Base-by-base conservation (phyloP, 2,329 filamentous ascomycete genomes). In the Dissoconium aciculare region DNA sequence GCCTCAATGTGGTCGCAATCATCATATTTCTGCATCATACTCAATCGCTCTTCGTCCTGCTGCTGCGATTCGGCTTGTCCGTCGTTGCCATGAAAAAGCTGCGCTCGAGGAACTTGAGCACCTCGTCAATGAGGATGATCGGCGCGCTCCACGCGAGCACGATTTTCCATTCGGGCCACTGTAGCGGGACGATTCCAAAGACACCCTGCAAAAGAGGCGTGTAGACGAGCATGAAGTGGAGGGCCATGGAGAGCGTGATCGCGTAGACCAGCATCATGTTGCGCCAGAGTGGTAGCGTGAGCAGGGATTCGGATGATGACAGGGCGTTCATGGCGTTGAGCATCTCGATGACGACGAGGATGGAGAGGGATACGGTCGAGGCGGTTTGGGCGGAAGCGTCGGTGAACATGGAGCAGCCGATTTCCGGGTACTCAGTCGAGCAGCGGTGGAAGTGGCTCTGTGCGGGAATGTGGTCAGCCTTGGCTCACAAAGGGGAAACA, bases 181-280 rank as follows among this genome's bases (percentile, higher is more conserved):
- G 78, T 43, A 98, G 60, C 6, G 89, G 85, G 40, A 93, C 59
- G 42, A 98, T 95, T 21, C 80, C 81, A 63, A 98, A 98, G 36
- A 98, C 62, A 5, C 63, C 65, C 60, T 94, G 87, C 36, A 98
- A 60, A 60, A 93, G 73, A 0, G 91, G 89, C 2, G 77, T 78
- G 60, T 98, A 98, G 21, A 98, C 68, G 29, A 98, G 76, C 14
- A 76, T 81, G 56, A 95, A 94, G 66, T 98, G 89, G 34, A 98
- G 68, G 1, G 73, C 74, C 89, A 98, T 98, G 23, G 82, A 92
- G 40, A 98, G 64, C 8, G 70, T 66, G 51, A 98, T 93, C 39
- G 89, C 91, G 49, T 92, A 93, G 33, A 98, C 82, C 11, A 98
- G 75, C 69, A 93, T 89, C 78, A 93, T 89, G 63, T 98, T 98